phyloP scores from a whole-genome alignment of 805 yeast genomes.

The Maudiozyma pseudohumilis region DNA sequence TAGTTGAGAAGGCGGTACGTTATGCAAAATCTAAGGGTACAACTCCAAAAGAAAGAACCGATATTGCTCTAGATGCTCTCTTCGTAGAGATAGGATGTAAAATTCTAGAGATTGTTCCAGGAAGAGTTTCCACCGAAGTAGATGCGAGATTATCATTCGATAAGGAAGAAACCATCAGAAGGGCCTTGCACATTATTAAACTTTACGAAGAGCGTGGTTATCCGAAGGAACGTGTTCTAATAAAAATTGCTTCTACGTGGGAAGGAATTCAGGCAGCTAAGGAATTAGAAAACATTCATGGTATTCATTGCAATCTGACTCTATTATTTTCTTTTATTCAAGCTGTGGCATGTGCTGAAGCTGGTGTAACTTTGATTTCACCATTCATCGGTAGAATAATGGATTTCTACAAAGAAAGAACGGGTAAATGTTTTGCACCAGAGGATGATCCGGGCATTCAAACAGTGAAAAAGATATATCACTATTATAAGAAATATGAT shows the following conservation, averaged over 20 bases:
- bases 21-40: constrained; percentile 60
- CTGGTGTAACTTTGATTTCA: constrained; percentile 85
- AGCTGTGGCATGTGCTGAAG: constrained; percentile 98
- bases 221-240: constrained; percentile 76
- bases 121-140: constrained; percentile 97
- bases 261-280: constrained; percentile 98
- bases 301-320: constrained; percentile 89
- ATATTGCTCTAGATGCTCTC: constrained; percentile 76
- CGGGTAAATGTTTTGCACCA: constrained; percentile 74
- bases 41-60: constrained; percentile 47
- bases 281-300: constrained; percentile 82
- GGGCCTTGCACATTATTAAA: constrained; percentile 81
- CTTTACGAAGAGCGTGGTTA: constrained; percentile 80
- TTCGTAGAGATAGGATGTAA: constrained; percentile 92
- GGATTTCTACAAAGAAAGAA: constrained; percentile 92
- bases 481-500: constrained; percentile 93
- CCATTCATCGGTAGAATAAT: constrained; percentile 98
- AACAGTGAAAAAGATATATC: constrained; percentile 77
- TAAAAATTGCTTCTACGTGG: constrained; percentile 94
- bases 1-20: constrained; percentile 80
- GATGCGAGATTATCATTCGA: constrained; percentile 95
- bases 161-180: constrained; percentile 83
- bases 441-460: constrained; percentile 87
- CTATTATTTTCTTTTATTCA: constrained; percentile 87
- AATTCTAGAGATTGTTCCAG: constrained; percentile 89